phyloP scores from a whole-genome alignment of 768 basidiomycete genomes.

The Serpula lacrymans region DNA sequence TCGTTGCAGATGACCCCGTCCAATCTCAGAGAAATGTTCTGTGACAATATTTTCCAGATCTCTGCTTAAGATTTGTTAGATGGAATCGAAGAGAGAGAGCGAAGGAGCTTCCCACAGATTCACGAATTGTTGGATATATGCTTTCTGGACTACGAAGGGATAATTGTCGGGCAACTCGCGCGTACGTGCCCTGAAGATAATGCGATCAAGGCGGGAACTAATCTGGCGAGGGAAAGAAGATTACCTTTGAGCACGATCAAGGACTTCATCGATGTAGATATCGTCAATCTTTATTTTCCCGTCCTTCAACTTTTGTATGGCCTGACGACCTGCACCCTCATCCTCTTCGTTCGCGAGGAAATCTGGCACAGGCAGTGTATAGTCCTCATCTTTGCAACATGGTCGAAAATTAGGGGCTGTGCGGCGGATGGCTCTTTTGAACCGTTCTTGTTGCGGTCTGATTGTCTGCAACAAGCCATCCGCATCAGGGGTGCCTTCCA shows the following conservation, averaged over 20 bases:
- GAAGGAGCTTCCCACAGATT: constrained; percentile 49
- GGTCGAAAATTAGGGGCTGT: constrained; percentile 38
- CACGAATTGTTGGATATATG: constrained; percentile 45
- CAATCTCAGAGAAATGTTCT: constrained; percentile 48
- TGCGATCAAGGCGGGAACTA: too few species aligned
- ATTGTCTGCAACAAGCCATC: constrained; percentile 57
- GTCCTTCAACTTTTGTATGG: too few species aligned
- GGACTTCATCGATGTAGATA: constrained; percentile 56
- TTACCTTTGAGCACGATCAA: constrained; percentile 44
- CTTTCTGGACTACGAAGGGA: constrained; percentile 57
- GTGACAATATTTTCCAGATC: constrained; percentile 43
- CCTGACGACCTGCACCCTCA: too few species aligned
- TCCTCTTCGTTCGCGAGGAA: constrained; percentile 43
- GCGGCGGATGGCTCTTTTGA: constrained; percentile 29
- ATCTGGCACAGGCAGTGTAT: constrained; percentile 3
- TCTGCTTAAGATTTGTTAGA: constrained; percentile 34
- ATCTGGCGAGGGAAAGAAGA: too few species aligned
- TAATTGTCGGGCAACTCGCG: constrained; percentile 68
- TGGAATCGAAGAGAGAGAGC: constrained; percentile 37
- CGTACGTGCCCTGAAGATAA: constrained; percentile 66
- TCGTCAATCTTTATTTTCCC: constrained; percentile 13
- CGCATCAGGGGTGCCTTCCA: constrained; percentile 52
- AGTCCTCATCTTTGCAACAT: too few species aligned
- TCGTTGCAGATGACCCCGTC: constrained; percentile 50
- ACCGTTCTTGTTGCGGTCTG: constrained; percentile 39